These are phyloP conservation scores for Endogone sp. DNA, from an alignment of 192 early-diverging fungal species.

Conservation along the genomic window DNA sequence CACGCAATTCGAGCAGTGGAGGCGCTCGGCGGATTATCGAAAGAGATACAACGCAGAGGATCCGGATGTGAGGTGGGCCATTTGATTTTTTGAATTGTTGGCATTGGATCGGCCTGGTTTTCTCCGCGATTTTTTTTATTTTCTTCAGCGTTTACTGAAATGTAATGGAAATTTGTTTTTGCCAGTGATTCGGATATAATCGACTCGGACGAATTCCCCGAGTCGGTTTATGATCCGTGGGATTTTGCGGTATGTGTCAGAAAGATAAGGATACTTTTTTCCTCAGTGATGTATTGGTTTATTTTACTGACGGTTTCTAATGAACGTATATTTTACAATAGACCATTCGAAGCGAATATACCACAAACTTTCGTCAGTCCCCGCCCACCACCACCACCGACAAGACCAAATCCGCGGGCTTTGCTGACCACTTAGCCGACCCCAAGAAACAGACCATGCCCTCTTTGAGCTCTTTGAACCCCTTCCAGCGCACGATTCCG, in stretches of 20 bases:
- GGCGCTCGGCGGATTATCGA: conserved; percentile 27
- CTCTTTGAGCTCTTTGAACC: no score
- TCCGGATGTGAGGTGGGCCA: conserved; percentile 10
- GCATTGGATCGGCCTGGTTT: not conserved
- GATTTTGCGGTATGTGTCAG: conserved; percentile 50
- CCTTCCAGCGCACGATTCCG: conserved; percentile 20
- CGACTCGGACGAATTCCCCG: conserved; percentile 38
- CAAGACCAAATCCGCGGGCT: no score
- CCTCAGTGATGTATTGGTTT: no score
- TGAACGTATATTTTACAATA: not conserved
- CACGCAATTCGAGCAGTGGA: conserved; percentile 59
- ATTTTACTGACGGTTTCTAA: no score
- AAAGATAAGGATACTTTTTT: no score
- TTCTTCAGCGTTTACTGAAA: conserved; percentile 14
- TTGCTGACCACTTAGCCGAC: no score
- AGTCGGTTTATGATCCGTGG: conserved; percentile 42
- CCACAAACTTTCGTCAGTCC: not conserved
- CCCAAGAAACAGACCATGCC: no score
- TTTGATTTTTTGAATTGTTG: not conserved
- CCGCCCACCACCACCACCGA: conserved; percentile 5
- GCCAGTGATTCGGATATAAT: conserved; percentile 24
- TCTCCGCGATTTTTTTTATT: not conserved
- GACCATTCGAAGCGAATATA: conserved; percentile 1
- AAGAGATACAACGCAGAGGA: conserved; percentile 14
- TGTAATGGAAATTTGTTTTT: conserved; percentile 23